Percentiles rank a stretch among this genome's conserved stretches.
phyloP scores from a whole-genome alignment of 345 rosid genomes.

The Aegle marmelos region DNA sequence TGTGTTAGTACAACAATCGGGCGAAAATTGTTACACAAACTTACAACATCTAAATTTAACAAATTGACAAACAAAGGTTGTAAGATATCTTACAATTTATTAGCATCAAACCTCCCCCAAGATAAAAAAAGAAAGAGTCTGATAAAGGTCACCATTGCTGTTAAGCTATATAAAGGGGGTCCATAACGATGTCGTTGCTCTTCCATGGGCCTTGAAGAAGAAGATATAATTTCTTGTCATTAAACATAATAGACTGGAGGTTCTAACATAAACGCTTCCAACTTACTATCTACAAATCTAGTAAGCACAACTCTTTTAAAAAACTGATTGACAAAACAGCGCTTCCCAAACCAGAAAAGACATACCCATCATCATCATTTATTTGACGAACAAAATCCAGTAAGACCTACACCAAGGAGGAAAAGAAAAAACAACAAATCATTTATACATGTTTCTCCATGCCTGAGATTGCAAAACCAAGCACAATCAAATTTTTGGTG shows the following conservation, averaged over 20 bases:
- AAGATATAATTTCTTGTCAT: conserved; percentile 16
- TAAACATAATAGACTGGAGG: conserved; percentile 2
- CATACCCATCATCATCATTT: conserved; percentile 97
- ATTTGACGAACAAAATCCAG: conserved; percentile 88
- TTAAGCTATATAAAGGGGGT: conserved; percentile 82
- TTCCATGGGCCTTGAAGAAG: conserved; percentile 85
- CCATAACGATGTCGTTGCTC: conserved; percentile 97
- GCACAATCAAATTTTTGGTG: background rate
- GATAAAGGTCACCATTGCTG: conserved; percentile 57
- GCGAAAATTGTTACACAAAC: conserved; percentile 1
- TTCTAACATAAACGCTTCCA: background rate
- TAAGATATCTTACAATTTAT: conserved; percentile 57
- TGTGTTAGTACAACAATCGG: conserved; percentile 15
- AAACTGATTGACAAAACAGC: background rate
- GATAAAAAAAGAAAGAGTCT: conserved; percentile 61
- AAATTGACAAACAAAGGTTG: conserved; percentile 11
- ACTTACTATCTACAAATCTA: conserved; percentile 3
- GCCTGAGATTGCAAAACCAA: conserved; percentile 14
- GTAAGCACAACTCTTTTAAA: background rate
- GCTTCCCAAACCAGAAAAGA: conserved; percentile 11
- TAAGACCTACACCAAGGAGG: conserved; percentile 58
- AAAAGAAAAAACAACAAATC: conserved; percentile 8
- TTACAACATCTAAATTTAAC: background rate
- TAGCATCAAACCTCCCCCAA: conserved; percentile 63
- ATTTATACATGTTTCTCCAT: background rate